Evolutionary conservation across 2,329 filamentous ascomycete species (phyloP), one percentile per base, ranked within the genome.

Genomic region (Uncinocarpus reesii): DNA sequence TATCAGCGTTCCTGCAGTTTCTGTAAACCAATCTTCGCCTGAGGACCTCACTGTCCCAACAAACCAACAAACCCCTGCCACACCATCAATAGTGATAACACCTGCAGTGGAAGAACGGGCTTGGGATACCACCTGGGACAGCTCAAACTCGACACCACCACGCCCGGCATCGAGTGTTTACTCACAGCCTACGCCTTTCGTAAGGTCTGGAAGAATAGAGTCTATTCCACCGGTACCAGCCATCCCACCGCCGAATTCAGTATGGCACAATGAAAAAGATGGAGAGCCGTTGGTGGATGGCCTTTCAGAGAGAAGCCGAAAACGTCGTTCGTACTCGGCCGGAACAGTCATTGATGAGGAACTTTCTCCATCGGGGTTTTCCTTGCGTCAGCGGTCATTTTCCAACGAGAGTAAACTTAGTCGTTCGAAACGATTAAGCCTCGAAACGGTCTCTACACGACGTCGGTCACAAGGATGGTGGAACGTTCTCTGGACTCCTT

Each of bases 381-480:
- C 35, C 47, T 49, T 36, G 31, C 50, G 57, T 32, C 47, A 51
- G 18, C 52, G 58, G 18, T 57, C 61, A 8, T 54, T 53, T 42
- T 65, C 60, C 15, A 57, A 58, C 24, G 63, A 64, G 36, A 62
- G 58, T 36, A 54, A 55, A 38, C 53, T 61, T 26, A 55, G 56
- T n/a, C 60, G 62, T 3, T 53, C 65, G 18, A 55, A 56, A 29
- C 58, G 57, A 6, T 56, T 62, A 3, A 66, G 62, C 32, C 58
- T 67, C 16, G 65, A 66, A 42, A 65, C 65, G 3, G 55, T 65
- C 18, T 51, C 59, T 3, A 64, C 59, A 34, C 60, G 66, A 40
- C 71, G 62, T 24, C 59, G 65, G 21, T 73, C 71, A 0, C 67
- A 72, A 49, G 71, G 71, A 15, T 74, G 71, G 71, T 74, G 71